These are phyloP conservation scores for Rossbeevera mucosa DNA, from an alignment of 768 basidiomycete genomes.

Conservation along the genomic window DNA sequence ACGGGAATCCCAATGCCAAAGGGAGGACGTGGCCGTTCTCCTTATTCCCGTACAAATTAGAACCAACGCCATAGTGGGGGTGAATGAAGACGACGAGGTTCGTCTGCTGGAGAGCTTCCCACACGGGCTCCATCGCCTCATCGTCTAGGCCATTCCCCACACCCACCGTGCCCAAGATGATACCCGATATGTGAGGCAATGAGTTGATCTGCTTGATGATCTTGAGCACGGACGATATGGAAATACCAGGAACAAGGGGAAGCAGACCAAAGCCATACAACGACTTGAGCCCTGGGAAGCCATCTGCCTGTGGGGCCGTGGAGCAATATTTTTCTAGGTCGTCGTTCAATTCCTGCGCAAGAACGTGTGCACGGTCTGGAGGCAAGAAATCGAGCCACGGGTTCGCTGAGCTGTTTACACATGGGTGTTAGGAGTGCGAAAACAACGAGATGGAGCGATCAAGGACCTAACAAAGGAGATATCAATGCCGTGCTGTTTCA, in stretches of 20 bases:
- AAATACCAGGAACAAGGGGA: conserved; percentile 69
- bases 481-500: conserved; percentile 79
- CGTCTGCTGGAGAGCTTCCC: conserved; percentile 68
- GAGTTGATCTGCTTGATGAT: conserved; percentile 61
- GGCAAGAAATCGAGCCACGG: conserved; percentile 89
- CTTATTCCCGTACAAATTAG: conserved; percentile 67
- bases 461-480: conserved; percentile 70
- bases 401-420: conserved; percentile 63
- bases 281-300: conserved; percentile 45
- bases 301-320: conserved; percentile 43
- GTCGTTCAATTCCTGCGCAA: conserved; percentile 68
- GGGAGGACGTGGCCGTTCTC: conserved; percentile 87
- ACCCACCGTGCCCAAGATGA: conserved; percentile 81
- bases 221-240: conserved; percentile 52
- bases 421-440: conserved; percentile 14
- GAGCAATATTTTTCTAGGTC: conserved; percentile 80
- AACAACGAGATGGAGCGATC: conserved; percentile 4
- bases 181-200: conserved; percentile 62
- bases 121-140: conserved; percentile 69
- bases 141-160: conserved; percentile 81
- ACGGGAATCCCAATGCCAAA: conserved; percentile 82
- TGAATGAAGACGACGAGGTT: conserved; percentile 79
- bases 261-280: conserved; percentile 83
- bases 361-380: conserved; percentile 55
- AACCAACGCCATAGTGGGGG: conserved; percentile 80